Evolutionary conservation across 139 green algal species (phyloP).

Genomic region (Deuterostichococcus epilithicus): DNA sequence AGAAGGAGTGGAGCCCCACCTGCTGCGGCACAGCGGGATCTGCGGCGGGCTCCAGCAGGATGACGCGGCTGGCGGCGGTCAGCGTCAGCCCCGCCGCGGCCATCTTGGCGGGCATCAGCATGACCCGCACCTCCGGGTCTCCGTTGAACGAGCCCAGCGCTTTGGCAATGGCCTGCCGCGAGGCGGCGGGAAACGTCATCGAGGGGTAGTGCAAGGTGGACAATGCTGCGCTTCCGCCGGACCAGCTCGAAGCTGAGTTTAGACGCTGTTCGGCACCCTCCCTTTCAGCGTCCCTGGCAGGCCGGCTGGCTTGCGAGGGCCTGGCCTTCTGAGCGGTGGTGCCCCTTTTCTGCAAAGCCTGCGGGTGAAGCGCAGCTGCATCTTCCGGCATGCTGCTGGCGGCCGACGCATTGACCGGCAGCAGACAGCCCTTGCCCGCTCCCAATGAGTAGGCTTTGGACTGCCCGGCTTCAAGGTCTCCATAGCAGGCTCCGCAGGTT

Average conservation of each 20-base stretch:
- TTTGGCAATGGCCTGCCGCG: conserved; percentile 1
- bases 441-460: too few species aligned
- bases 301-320: too few species aligned
- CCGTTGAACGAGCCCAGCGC: conserved; percentile 28
- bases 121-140: conserved; percentile 35
- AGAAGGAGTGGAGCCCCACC: neutral
- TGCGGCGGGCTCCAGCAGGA: conserved; percentile 50
- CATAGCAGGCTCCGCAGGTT: too few species aligned
- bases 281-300: too few species aligned
- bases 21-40: conserved; percentile 37
- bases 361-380: too few species aligned
- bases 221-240: too few species aligned
- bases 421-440: too few species aligned
- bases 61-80: conserved; percentile 56
- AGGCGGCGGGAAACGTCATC: neutral
- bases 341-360: neutral
- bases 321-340: too few species aligned
- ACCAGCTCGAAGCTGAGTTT: too few species aligned
- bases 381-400: neutral
- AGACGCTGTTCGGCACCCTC: too few species aligned
- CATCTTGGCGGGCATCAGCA: conserved; percentile 49
- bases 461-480: too few species aligned
- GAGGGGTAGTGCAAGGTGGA: neutral
- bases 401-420: neutral
- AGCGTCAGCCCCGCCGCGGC: conserved; percentile 61